phyloP scores from a whole-genome alignment of 1,139 yeast genomes.

The Nakaseomyces kungkrabaensis region DNA sequence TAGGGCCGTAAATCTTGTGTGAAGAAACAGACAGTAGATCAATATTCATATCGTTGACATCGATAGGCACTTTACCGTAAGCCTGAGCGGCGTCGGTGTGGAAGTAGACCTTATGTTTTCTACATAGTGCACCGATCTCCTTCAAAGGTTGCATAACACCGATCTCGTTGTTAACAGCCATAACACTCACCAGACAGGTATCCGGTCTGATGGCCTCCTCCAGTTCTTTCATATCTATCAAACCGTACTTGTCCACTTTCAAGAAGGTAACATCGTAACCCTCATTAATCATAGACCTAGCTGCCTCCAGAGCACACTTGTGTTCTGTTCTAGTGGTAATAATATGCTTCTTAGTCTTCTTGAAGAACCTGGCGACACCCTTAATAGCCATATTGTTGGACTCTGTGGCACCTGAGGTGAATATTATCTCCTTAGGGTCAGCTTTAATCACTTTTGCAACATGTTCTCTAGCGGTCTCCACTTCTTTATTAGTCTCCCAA shows the following conservation, averaged over 20 bases:
- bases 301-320: slow-evolving; percentile 93
- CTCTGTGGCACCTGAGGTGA: slow-evolving; percentile 97
- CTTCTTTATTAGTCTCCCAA: slow-evolving; percentile 94
- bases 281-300: slow-evolving; percentile 89
- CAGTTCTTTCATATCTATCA: slow-evolving; percentile 65
- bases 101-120: slow-evolving; percentile 81
- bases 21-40: slow-evolving; percentile 90
- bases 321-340: slow-evolving; percentile 97
- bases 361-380: slow-evolving; percentile 91
- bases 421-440: slow-evolving; percentile 91
- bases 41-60: slow-evolving; percentile 87
- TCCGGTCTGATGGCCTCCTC: slow-evolving; percentile 83
- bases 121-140: slow-evolving; percentile 84
- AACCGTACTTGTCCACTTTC: slow-evolving; percentile 74
- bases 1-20: slow-evolving; percentile 96
- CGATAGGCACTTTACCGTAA: slow-evolving; percentile 84
- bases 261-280: slow-evolving; percentile 94
- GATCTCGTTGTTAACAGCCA: slow-evolving; percentile 97
- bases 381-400: slow-evolving; percentile 89
- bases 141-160: slow-evolving; percentile 96
- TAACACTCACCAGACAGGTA: slow-evolving; percentile 82
- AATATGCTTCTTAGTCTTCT: slow-evolving; percentile 81
- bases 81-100: slow-evolving; percentile 99
- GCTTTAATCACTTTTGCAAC: slow-evolving; percentile 81
- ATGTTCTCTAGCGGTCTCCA: slow-evolving; percentile 74